Evolutionary conservation across 2,329 filamentous ascomycete species (phyloP), one percentile per base, ranked within the genome.

Genomic region (Sphaerulina populicola): DNA sequence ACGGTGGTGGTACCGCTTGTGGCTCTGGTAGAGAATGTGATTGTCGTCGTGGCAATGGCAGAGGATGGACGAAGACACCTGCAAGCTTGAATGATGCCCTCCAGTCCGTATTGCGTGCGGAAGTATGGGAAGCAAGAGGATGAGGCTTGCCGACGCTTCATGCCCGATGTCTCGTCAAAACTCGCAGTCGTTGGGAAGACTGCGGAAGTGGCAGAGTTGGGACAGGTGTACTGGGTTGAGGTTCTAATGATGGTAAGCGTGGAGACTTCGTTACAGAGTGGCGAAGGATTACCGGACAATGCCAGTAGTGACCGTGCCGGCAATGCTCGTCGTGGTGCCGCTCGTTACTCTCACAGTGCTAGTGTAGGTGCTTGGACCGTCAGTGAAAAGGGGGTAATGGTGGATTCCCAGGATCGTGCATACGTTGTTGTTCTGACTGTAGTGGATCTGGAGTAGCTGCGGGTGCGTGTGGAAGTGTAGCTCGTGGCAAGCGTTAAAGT

Each of bases 291-390:
- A 49, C 46, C 46, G 42, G 38, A 41, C 14, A 30, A 49, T 31
- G 12, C 27, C 29, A 8, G n/a, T 41, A 10, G 46, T 49, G 15
- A 42, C 38, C 6, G 39, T 30, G 27, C 46, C 46, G 10, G 38
- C 46, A 11, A 42, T 37, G 38, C 37, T 49, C 14, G 38, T 49
- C 1, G 39, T 49, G 18, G 46, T 42, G 14, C 46, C 46, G 14
- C 46, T 49, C 9, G 46, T 49, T 14, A 42, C 39, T 36, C 38
- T 41, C 38, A 41, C 38, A 37, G 38, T 49, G 30, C 46, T 49
- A 12, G 46, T 49, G 39, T 27, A 42, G 12, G 46, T 49, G 12
- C 46, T 49, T 11, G 15, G 11, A n/a, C 14, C 4, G 10, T 15
- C n/a, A 29, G 7, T 21, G 4, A 11, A 46, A 6, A 11, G 11